These are phyloP conservation scores for Periglandula ipomoeae DNA, from an alignment of 2,329 filamentous ascomycete genomes.

Conservation along the genomic window DNA sequence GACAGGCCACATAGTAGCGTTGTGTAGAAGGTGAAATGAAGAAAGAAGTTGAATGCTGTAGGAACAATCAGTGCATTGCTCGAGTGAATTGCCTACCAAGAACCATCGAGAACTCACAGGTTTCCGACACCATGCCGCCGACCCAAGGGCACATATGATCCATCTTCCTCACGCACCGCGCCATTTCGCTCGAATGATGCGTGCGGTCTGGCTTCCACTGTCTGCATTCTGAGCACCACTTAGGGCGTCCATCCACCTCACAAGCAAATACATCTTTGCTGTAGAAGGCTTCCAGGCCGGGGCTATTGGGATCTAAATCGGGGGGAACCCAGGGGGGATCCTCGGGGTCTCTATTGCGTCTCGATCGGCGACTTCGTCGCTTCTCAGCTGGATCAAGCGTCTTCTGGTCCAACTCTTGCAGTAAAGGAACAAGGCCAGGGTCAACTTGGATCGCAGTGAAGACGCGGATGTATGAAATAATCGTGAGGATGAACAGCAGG, in stretches of 20 bases:
- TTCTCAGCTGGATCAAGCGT: constrained; percentile 14
- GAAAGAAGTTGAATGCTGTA: constrained; percentile 77
- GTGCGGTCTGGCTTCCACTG: constrained; percentile 84
- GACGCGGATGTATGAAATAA: constrained; percentile 62
- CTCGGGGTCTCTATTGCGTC: constrained; percentile 17
- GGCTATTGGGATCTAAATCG: constrained; percentile 47
- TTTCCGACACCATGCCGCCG: constrained; percentile 85
- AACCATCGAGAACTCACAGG: constrained; percentile 45
- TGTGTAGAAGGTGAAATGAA: constrained; percentile 75
- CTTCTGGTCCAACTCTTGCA: constrained; percentile 26
- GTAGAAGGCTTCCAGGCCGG: constrained; percentile 68
- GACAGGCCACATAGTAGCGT: constrained; percentile 56
- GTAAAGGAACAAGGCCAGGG: constrained; percentile 63
- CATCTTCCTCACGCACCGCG: constrained; percentile 79
- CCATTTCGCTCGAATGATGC: constrained; percentile 77
- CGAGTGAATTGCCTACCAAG: too few relatives aligned
- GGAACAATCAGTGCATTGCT: background rate
- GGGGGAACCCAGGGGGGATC: constrained; percentile 25
- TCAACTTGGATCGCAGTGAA: constrained; percentile 58
- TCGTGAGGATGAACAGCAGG: constrained; percentile 57
- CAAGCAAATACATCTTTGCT: constrained; percentile 77
- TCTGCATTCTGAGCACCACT: constrained; percentile 75
- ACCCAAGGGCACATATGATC: constrained; percentile 97
- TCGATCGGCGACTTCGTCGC: constrained; percentile 5
- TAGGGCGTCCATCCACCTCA: constrained; percentile 71